Conservation (phyloP, 202 grass and related monocot species). For the Setaria italica region DNA sequence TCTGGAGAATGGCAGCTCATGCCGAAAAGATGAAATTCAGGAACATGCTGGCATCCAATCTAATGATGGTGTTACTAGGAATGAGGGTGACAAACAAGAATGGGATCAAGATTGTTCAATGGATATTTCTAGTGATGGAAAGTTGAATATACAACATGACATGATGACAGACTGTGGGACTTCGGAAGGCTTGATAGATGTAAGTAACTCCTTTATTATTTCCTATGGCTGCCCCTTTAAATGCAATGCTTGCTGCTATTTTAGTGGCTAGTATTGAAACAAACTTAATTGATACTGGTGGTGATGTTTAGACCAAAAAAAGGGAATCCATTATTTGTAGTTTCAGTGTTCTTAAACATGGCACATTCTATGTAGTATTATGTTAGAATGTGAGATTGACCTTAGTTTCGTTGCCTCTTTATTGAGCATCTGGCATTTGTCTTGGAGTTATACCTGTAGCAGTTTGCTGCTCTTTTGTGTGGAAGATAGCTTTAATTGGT, state of each 20-base stretch:
- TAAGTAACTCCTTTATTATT: conserved; percentile 45
- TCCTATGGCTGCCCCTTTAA: conserved; percentile 17
- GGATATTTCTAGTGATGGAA: conserved; percentile 40
- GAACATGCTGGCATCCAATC: conserved; percentile 40
- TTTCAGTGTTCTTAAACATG: conserved; percentile 12
- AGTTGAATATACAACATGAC: conserved; percentile 52
- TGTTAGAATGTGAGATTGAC: conserved; percentile 32
- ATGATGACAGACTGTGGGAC: conserved; percentile 52
- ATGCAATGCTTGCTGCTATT: conserved; percentile 21
- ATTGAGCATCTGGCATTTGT: background rate
- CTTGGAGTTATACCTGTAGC: background rate
- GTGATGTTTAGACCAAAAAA: conserved; percentile 13
- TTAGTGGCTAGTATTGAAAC: conserved; percentile 28
- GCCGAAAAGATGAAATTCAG: conserved; percentile 45
- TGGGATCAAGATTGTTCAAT: conserved; percentile 50
- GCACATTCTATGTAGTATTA: background rate
- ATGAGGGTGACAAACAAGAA: conserved; percentile 47
- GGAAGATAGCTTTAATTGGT: conserved; percentile 24
- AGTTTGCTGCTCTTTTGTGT: background rate
- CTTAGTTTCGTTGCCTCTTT: conserved; percentile 26
- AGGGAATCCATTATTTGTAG: background rate
- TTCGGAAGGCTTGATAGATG: conserved; percentile 77
- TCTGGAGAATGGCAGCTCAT: conserved; percentile 31
- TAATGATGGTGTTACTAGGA: conserved; percentile 39
- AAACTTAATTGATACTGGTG: background rate